Evolutionary conservation across 176 grass and related monocot species (phyloP).

Genomic region (Oryza coarctata): DNA sequence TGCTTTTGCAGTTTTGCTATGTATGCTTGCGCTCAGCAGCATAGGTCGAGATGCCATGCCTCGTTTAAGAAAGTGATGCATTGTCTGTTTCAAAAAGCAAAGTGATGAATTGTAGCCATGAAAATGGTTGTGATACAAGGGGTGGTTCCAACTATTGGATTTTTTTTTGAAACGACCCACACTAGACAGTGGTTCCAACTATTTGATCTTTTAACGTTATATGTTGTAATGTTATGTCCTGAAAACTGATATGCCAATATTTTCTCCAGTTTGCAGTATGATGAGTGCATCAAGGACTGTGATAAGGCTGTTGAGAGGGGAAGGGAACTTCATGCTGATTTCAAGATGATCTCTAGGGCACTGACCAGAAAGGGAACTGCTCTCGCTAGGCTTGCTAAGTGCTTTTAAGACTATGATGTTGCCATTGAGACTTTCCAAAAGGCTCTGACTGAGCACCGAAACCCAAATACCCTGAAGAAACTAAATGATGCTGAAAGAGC

Average conservation of each 20-base stretch:
- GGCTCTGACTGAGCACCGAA: constrained; percentile 94
- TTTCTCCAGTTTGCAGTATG: constrained; percentile 43
- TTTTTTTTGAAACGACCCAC: no score
- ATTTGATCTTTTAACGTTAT: not conserved
- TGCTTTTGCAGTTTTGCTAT: not conserved
- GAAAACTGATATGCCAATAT: not conserved
- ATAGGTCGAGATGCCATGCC: not conserved
- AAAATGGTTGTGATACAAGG: not conserved
- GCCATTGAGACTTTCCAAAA: constrained; percentile 93
- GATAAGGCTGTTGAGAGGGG: constrained; percentile 94
- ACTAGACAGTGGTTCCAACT: not conserved
- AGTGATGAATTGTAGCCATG: not conserved
- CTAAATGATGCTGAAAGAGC: constrained; percentile 88
- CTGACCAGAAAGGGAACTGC: constrained; percentile 99
- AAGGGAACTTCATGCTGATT: constrained; percentile 92
- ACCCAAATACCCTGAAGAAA: constrained; percentile 87
- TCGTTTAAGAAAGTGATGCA: not conserved
- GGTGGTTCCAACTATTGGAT: no score
- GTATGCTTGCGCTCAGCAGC: not conserved
- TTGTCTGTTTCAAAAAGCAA: not conserved
- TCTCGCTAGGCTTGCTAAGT: constrained; percentile 72
- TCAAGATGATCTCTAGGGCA: constrained; percentile 92
- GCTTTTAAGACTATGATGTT: constrained; percentile 73
- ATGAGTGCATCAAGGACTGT: constrained; percentile 95
- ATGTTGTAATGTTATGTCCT: not conserved